Conservation (phyloP, 2,329 filamentous ascomycete species). For the Phialophora expanda region DNA sequence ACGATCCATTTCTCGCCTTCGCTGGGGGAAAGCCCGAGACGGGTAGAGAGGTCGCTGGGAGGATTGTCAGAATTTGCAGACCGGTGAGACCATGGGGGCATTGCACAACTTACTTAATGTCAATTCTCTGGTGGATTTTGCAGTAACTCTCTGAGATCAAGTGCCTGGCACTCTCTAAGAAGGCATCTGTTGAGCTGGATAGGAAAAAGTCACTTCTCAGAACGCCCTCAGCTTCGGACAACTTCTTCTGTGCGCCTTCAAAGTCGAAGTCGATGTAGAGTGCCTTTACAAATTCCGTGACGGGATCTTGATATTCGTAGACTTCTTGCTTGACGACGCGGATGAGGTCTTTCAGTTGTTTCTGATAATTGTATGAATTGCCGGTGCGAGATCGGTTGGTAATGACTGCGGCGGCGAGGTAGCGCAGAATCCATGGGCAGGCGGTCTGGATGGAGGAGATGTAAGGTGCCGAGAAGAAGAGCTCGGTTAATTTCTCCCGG, state of each 20-base stretch:
- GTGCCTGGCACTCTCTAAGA: constrained; percentile 92
- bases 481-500: constrained; percentile 87
- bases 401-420: constrained; percentile 91
- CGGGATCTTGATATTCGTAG: constrained; percentile 95
- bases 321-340: constrained; percentile 95
- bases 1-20: constrained; percentile 99
- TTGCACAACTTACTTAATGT: constrained; percentile 72
- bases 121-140: constrained; percentile 99
- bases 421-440: constrained; percentile 95
- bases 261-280: constrained; percentile 97
- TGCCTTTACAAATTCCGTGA: constrained; percentile 95
- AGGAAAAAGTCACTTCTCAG: constrained; percentile 96
- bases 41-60: constrained; percentile 78
- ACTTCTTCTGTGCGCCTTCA: constrained; percentile 90
- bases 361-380: constrained; percentile 88
- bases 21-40: constrained; percentile 87
- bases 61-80: constrained; percentile 21
- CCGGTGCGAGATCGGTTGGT: constrained; percentile 83
- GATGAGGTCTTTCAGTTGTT: constrained; percentile 96
- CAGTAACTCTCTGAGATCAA: constrained; percentile 99
- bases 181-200: constrained; percentile 78
- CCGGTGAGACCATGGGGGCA: not conserved
- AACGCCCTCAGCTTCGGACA: constrained; percentile 86
- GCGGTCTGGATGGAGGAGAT: constrained; percentile 99
- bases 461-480: constrained; percentile 95